Evolutionary conservation across 2,329 filamentous ascomycete genomes (phyloP).

Genomic region (Alternaria solani): DNA sequence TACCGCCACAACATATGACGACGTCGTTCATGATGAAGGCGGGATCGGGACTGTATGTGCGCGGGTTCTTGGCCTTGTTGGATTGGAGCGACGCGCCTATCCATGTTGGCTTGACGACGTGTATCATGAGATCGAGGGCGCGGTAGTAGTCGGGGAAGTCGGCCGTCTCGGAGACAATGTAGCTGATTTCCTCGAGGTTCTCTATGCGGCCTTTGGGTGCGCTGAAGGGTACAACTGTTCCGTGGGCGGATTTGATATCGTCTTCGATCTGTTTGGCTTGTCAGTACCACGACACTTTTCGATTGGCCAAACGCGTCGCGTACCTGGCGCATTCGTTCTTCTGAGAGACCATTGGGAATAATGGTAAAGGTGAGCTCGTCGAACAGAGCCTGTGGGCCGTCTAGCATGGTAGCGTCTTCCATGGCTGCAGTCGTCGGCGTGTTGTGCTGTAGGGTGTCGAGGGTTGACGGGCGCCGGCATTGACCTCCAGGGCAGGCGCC

Average conservation of each 20-base stretch:
- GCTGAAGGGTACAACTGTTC: slow-evolving; percentile 54
- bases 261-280: slow-evolving; percentile 53
- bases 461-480: slow-evolving; percentile 8
- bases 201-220: slow-evolving; percentile 51
- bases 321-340: slow-evolving; percentile 40
- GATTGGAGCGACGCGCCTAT: slow-evolving; percentile 74
- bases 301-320: slow-evolving; percentile 29
- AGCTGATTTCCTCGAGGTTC: slow-evolving; percentile 61
- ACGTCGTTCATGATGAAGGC: slow-evolving; percentile 89
- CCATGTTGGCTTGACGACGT: slow-evolving; percentile 85
- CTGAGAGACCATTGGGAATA: slow-evolving; percentile 52
- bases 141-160: slow-evolving; percentile 89
- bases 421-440: slow-evolving; percentile 26
- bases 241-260: slow-evolving; percentile 59
- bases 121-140: slow-evolving; percentile 78
- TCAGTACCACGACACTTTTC: slow-evolving; percentile 24
- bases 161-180: slow-evolving; percentile 78
- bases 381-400: slow-evolving; percentile 49
- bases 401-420: slow-evolving; percentile 45
- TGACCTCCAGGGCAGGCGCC: slow-evolving; percentile 8
- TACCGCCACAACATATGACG: slow-evolving; percentile 80
- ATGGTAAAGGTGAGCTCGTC: slow-evolving; percentile 52
- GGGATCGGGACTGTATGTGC: slow-evolving; percentile 90
- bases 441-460: slow-evolving; percentile 5
- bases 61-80: slow-evolving; percentile 75